Base-by-base conservation (phyloP, 345 rosid species). In the Citrus hindsii region DNA sequence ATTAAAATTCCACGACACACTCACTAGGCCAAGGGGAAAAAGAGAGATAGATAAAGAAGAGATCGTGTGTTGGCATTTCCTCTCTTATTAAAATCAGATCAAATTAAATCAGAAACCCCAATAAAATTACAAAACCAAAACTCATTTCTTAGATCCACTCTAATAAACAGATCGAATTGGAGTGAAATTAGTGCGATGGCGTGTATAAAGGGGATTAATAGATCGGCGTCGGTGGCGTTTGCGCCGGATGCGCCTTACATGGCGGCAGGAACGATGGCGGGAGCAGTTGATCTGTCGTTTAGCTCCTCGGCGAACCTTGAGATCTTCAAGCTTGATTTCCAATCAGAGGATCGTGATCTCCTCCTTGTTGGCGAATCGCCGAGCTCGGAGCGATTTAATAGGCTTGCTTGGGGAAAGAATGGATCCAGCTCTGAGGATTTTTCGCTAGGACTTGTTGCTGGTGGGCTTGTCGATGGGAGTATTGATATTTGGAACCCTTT, bases 191-290 rank as follows among this genome's bases (percentile, higher is more conserved):
- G 46, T 6, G 28, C 3, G 46, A 97, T 97, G 99, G 93, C 98
- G 80, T 91, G 93, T 85, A 93, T 97, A 74, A 97, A 97, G 87
- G 91, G 89, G 63, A 96, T 93, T 56, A 92, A 74, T 79, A 82
- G 98, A 89, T 97, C 98, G 87, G 97, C 99, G 90, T 89, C 94
- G 69, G 98, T 92, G 84, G 98, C 99, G 21, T 76, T 97, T 69
- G 88, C 99, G 65, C 99, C 98, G 83, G 98, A 94, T 33, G 91
- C 93, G 62, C 98, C 95, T 6, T 97, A 97, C 88, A 85, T 97
- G 94, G 99, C 99, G 18, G 97, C 99, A 33, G 99, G 99, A 7
- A 97, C 99, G 77, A 93, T 94, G 99, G 99, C 98, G 7, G 98
- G 98, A 42, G 99, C 98, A 21, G 98, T 97, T 82, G 99, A 97